Percentiles rank a stretch among this genome's conserved stretches.
phyloP scores from a whole-genome alignment of 2,329 filamentous ascomycete species.

The Ceratocystis destructans region DNA sequence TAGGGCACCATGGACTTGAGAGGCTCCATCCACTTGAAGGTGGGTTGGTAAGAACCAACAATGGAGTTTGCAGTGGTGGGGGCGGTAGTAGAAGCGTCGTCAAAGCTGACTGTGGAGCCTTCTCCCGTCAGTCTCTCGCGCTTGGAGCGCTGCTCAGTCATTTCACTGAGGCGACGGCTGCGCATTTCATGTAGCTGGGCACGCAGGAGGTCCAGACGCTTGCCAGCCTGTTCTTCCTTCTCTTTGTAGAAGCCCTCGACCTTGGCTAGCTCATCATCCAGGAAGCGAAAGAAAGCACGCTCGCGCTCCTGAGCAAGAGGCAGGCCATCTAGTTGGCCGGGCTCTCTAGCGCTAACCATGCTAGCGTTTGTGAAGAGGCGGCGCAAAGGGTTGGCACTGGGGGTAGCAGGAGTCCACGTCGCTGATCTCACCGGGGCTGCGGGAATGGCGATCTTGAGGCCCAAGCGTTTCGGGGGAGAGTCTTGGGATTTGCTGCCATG shows the following conservation, averaged over 20 bases:
- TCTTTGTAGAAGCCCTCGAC: slow-evolving; percentile 78
- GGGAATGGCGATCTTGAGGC: slow-evolving; percentile 7
- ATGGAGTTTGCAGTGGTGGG: neutral
- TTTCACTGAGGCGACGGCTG: slow-evolving; percentile 63
- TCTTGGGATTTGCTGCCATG: neutral
- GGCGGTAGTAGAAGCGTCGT: neutral
- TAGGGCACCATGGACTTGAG: slow-evolving; percentile 31
- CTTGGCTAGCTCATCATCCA: slow-evolving; percentile 77
- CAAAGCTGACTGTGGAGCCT: slow-evolving; percentile 20
- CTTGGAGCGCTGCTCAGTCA: slow-evolving; percentile 33
- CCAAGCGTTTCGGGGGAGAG: neutral
- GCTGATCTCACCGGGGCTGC: neutral
- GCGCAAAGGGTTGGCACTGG: slow-evolving; percentile 24
- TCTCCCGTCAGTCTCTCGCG: slow-evolving; percentile 23
- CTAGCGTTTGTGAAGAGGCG: slow-evolving; percentile 27
- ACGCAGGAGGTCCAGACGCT: slow-evolving; percentile 55
- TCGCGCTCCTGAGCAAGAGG: slow-evolving; percentile 58
- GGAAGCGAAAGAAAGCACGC: slow-evolving; percentile 73
- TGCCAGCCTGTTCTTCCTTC: slow-evolving; percentile 74
- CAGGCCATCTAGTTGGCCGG: slow-evolving; percentile 30
- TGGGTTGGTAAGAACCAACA: too few relatives aligned
- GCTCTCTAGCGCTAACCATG: slow-evolving; percentile 20
- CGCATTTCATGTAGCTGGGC: slow-evolving; percentile 90
- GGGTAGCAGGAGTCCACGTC: slow-evolving; percentile 20
- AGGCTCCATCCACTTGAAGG: slow-evolving; percentile 35